phyloP scores from a whole-genome alignment of 1,139 yeast species.

The Suhomyces wounanorum region DNA sequence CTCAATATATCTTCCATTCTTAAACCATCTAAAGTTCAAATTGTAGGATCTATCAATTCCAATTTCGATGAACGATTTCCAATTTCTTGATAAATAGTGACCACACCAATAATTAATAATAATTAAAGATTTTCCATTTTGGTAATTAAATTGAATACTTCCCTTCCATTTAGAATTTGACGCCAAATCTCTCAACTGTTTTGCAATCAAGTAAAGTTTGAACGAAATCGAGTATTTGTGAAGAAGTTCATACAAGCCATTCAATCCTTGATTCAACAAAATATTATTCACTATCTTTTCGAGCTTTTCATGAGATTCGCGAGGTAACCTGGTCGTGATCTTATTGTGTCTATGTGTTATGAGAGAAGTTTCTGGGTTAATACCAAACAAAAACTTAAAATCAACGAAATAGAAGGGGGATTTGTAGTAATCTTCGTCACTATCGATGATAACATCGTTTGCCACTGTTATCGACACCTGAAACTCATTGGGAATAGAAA shows the following conservation, averaged over 20 bases:
- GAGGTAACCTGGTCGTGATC: constrained; percentile 36
- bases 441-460: constrained; percentile 50
- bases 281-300: constrained; percentile 61
- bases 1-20: constrained; percentile 47
- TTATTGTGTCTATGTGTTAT: constrained; percentile 33
- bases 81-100: constrained; percentile 37
- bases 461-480: constrained; percentile 71
- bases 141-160: constrained; percentile 65
- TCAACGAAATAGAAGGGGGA: constrained; percentile 80
- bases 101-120: constrained; percentile 71
- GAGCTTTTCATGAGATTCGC: constrained; percentile 42
- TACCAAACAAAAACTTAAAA: constrained; percentile 62
- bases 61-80: constrained; percentile 60
- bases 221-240: constrained; percentile 73
- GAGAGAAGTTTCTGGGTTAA: constrained; percentile 38
- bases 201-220: constrained; percentile 69
- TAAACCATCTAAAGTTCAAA: constrained; percentile 67
- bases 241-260: constrained; percentile 65
- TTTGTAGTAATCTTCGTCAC: constrained; percentile 35
- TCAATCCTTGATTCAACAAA: constrained; percentile 53
- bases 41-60: constrained; percentile 59
- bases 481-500: constrained; percentile 66
- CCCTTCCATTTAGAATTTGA: constrained; percentile 65
- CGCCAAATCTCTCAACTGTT: constrained; percentile 56
- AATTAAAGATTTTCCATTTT: constrained; percentile 61